Conservation (phyloP, 768 basidiomycete genomes). For the Boletus eberwhitei region DNA sequence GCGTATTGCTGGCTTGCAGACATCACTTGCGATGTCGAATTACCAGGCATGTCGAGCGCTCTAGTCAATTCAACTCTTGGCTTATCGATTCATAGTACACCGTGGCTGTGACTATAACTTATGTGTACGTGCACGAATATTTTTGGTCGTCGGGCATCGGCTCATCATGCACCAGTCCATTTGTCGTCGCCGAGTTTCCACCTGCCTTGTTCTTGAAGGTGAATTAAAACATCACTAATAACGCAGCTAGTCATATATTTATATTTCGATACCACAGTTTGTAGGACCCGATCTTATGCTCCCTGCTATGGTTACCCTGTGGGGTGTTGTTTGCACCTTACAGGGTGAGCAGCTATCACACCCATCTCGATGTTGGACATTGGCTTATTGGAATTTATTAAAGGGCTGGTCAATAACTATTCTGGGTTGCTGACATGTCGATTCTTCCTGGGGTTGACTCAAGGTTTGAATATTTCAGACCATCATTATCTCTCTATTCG, state of each 20-base stretch:
- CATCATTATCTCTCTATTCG: constrained; percentile 2
- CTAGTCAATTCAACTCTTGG: neutral
- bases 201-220: constrained; percentile 57
- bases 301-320: constrained; percentile 58
- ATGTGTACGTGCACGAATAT: constrained; percentile 16
- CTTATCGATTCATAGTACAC: constrained; percentile 29
- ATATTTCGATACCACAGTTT: constrained; percentile 18
- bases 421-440: constrained; percentile 52
- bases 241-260: neutral
- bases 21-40: constrained; percentile 37
- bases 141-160: neutral
- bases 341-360: constrained; percentile 42
- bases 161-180: constrained; percentile 33
- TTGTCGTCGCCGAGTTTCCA: constrained; percentile 56
- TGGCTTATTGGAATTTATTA: neutral
- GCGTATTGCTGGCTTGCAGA: constrained; percentile 56
- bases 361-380: neutral
- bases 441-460: constrained; percentile 50
- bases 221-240: neutral
- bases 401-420: constrained; percentile 46
- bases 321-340: constrained; percentile 60
- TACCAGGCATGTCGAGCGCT: constrained; percentile 20
- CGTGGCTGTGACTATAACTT: constrained; percentile 30
- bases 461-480: constrained; percentile 40
- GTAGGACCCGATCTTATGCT: constrained; percentile 55